Percentiles rank a stretch among this genome's conserved stretches.
phyloP scores from a whole-genome alignment of 2,329 filamentous ascomycete genomes.

The Pestalotiopsis sp. region DNA sequence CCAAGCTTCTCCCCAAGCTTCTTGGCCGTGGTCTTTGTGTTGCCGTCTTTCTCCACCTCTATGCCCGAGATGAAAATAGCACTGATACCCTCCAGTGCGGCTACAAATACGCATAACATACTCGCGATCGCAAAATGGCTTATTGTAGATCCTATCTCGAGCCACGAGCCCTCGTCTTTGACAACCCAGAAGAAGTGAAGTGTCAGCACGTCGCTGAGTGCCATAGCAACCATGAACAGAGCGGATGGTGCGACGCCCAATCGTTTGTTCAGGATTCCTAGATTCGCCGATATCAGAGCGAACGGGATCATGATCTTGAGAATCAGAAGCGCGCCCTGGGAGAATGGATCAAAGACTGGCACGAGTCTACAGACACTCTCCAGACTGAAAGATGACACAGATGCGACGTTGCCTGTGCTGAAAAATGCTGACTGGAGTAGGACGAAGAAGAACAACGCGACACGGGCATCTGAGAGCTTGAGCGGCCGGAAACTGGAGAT shows the following conservation, averaged over 20 bases:
- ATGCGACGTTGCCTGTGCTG: constrained; percentile 94
- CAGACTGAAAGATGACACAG: constrained; percentile 88
- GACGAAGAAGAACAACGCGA: constrained; percentile 93
- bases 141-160: constrained; percentile 97
- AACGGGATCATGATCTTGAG: constrained; percentile 94
- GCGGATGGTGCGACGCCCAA: constrained; percentile 85
- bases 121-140: constrained; percentile 95
- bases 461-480: constrained; percentile 79
- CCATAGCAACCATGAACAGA: constrained; percentile 93
- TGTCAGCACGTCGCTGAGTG: constrained; percentile 86
- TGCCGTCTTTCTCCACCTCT: constrained; percentile 52
- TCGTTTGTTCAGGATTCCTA: constrained; percentile 88
- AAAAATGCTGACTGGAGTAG: constrained; percentile 96
- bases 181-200: constrained; percentile 98
- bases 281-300: constrained; percentile 85
- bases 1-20: not conserved
- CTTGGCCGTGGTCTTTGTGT: not conserved
- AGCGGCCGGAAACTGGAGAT: constrained; percentile 62
- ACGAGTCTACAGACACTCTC: constrained; percentile 87
- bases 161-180: constrained; percentile 92
- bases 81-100: constrained; percentile 82
- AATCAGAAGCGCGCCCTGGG: constrained; percentile 82
- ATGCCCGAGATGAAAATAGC: constrained; percentile 82
- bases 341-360: constrained; percentile 92
- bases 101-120: constrained; percentile 86